Conservation (phyloP, 1,139 yeast species). For the Arxiozyma bovina region DNA sequence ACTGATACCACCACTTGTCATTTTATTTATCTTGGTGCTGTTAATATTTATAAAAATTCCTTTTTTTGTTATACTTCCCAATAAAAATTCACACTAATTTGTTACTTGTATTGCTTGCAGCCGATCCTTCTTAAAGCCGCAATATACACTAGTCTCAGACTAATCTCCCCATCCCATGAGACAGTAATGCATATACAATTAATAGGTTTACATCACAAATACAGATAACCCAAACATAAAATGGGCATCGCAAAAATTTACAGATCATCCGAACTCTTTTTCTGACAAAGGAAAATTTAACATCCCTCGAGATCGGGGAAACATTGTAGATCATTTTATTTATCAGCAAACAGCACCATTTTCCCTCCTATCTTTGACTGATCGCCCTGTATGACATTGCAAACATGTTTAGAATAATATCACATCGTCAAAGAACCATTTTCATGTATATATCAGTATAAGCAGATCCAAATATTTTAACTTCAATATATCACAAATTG, state of each 20-base stretch:
- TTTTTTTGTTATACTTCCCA: neutral
- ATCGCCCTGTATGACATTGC: neutral
- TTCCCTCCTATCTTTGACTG: neutral
- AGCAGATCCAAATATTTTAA: neutral
- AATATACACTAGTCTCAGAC: neutral
- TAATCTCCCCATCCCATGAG: too few species aligned
- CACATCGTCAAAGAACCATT: neutral
- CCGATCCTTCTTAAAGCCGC: too few species aligned
- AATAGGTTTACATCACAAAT: too few species aligned
- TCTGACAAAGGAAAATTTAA: too few species aligned
- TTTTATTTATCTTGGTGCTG: neutral
- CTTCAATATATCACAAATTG: neutral
- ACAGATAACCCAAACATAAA: neutral
- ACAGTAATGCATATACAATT: too few species aligned
- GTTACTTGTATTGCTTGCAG: neutral
- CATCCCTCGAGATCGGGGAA: neutral
- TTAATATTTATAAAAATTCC: neutral
- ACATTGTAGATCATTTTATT: too few species aligned
- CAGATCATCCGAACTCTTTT: neutral
- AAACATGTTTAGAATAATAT: too few species aligned
- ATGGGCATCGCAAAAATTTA: constrained; percentile 1
- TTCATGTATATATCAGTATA: neutral
- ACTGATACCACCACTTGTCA: constrained; percentile 2
- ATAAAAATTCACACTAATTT: neutral
- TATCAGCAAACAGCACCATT: too few species aligned